phyloP scores from a whole-genome alignment of 2,329 filamentous ascomycete species.

The Microdochium bolleyi region DNA sequence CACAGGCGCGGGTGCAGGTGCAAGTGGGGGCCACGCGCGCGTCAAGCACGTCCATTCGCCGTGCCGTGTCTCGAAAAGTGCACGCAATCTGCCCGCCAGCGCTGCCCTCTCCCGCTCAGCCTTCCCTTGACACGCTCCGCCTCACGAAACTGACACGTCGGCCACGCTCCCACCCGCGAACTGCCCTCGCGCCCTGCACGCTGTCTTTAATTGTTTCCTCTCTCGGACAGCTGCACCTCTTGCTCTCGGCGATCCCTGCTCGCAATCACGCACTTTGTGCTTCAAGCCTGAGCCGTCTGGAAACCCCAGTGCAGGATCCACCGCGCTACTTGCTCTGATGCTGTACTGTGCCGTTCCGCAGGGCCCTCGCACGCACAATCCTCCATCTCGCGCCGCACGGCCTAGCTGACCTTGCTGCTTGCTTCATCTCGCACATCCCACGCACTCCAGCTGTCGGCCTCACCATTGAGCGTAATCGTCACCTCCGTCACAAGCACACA shows the following conservation, averaged over 20 bases:
- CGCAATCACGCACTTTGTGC: not conserved
- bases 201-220: not conserved
- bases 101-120: no score
- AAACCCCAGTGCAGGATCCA: no score
- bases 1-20: not conserved
- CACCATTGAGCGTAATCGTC: not conserved
- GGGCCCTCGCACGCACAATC: no score
- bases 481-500: not conserved
- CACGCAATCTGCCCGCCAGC: no score
- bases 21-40: not conserved
- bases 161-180: not conserved
- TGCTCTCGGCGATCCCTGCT: not conserved
- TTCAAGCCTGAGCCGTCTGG: no score
- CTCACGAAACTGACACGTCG: conserved; percentile 2
- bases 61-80: no score
- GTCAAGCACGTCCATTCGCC: no score
- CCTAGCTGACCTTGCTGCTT: not conserved
- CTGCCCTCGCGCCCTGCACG: not conserved
- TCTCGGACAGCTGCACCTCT: not conserved
- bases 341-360: no score
- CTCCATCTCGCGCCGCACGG: conserved; percentile 6
- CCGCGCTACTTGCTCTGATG: no score
- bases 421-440: not conserved
- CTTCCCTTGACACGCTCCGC: not conserved
- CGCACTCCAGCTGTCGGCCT: not conserved